Conservation (phyloP, 352 stramenopile genomes). For the Phytopythium litorale region DNA sequence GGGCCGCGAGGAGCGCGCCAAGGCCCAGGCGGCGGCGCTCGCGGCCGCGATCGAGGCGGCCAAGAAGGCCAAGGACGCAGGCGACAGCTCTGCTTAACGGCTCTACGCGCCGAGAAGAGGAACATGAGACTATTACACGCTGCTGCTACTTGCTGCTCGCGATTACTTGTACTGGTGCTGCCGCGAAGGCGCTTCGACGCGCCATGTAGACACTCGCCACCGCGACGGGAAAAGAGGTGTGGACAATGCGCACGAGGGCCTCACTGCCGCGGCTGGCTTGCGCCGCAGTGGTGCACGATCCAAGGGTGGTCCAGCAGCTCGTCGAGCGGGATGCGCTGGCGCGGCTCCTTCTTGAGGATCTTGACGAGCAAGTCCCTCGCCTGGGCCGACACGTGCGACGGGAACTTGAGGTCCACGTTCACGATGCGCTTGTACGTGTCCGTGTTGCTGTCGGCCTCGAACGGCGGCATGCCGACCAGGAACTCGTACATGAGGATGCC, state of each 20-base stretch:
- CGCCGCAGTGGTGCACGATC: constrained; percentile 81
- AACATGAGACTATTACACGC: constrained; percentile 3
- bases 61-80: constrained; percentile 8
- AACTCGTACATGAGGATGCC: constrained; percentile 99
- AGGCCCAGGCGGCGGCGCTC: constrained; percentile 19
- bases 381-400: constrained; percentile 85
- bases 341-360: constrained; percentile 94
- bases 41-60: constrained; percentile 7
- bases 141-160: neutral
- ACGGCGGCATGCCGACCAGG: constrained; percentile 95
- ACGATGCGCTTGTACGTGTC: constrained; percentile 98
- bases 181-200: neutral
- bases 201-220: neutral
- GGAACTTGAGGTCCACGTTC: constrained; percentile 96
- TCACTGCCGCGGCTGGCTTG: constrained; percentile 11
- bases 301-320: constrained; percentile 95
- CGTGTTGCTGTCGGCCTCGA: constrained; percentile 95
- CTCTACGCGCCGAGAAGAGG: constrained; percentile 6
- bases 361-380: constrained; percentile 94
- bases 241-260: neutral
- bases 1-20: constrained; percentile 32
- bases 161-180: constrained; percentile 2
- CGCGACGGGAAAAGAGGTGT: constrained; percentile 12
- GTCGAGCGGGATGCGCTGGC: constrained; percentile 90
- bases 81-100: constrained; percentile 7